phyloP scores from a whole-genome alignment of 305 asterid species.

The Fraxinus velutina region DNA sequence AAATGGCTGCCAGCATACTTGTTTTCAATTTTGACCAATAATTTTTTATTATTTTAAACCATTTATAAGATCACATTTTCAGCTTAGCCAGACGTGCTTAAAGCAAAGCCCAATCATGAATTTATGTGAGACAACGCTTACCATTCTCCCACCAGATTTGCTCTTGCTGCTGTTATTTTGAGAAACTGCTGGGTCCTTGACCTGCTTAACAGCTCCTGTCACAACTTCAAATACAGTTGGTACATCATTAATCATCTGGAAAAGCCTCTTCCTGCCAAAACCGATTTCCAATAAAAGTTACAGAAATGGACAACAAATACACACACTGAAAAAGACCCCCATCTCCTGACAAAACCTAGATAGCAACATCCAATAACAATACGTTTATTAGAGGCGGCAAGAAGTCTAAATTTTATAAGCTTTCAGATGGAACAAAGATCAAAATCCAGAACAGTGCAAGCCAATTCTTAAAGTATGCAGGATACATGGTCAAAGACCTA shows the following conservation, averaged over 20 bases:
- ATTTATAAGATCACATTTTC: neutral
- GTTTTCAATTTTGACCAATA: neutral
- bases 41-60: neutral
- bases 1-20: neutral
- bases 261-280: conserved; percentile 64
- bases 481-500: neutral
- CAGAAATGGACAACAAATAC: neutral
- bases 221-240: conserved; percentile 72
- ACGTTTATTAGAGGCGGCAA: neutral
- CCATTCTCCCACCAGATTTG: conserved; percentile 51
- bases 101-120: neutral
- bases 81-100: neutral
- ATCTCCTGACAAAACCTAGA: neutral
- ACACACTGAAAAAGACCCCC: neutral
- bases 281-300: conserved; percentile 2
- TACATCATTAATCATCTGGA: conserved; percentile 69
- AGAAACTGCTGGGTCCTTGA: conserved; percentile 29
- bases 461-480: neutral
- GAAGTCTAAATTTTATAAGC: neutral
- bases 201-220: conserved; percentile 44
- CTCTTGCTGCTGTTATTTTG: conserved; percentile 51
- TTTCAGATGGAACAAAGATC: neutral
- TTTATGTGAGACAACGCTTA: conserved; percentile 5
- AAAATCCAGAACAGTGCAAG: neutral
- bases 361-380: neutral